Evolutionary conservation across 1,284 basidiomycete genomes (phyloP).

Genomic region (Naganishia sp.): DNA sequence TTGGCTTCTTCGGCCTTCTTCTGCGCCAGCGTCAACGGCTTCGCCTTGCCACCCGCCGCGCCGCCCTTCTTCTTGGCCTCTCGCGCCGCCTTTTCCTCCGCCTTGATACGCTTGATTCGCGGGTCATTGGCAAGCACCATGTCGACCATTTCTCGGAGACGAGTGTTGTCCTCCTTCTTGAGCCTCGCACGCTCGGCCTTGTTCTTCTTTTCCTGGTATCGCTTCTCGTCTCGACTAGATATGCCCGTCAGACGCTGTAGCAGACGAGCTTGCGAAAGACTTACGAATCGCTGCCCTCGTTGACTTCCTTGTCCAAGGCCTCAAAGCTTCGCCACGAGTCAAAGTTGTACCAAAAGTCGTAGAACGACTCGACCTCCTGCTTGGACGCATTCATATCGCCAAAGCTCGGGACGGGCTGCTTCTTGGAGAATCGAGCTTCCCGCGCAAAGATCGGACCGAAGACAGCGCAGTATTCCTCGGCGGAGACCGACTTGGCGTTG

Average conservation of each 20-base stretch:
- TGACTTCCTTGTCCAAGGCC: conserved; percentile 97
- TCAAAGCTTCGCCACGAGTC: conserved; percentile 98
- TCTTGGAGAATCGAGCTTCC: conserved; percentile 87
- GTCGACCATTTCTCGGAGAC: conserved; percentile 85
- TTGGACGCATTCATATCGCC: conserved; percentile 74
- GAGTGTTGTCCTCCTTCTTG: conserved; percentile 97
- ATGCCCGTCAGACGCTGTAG: background rate
- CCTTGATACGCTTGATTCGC: conserved; percentile 95
- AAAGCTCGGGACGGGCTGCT: conserved; percentile 80
- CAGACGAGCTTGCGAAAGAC: conserved; percentile 42
- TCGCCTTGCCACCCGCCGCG: conserved; percentile 53
- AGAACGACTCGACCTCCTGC: conserved; percentile 85
- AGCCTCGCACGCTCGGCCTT: conserved; percentile 90
- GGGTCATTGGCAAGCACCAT: conserved; percentile 82
- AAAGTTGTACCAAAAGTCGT: conserved; percentile 99
- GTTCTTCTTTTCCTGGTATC: conserved; percentile 99
- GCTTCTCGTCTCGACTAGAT: conserved; percentile 90
- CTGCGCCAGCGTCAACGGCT: conserved; percentile 59
- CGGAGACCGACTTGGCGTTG: conserved; percentile 61
- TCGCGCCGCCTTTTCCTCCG: conserved; percentile 91
- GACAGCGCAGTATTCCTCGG: conserved; percentile 59
- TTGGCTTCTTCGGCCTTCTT: conserved; percentile 72
- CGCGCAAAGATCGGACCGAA: conserved; percentile 82
- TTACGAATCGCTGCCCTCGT: conserved; percentile 92
- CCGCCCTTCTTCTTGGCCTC: conserved; percentile 82